Conservation (phyloP, 2,329 filamentous ascomycete species). For the Chrysoporthe deuterocubensis region DNA sequence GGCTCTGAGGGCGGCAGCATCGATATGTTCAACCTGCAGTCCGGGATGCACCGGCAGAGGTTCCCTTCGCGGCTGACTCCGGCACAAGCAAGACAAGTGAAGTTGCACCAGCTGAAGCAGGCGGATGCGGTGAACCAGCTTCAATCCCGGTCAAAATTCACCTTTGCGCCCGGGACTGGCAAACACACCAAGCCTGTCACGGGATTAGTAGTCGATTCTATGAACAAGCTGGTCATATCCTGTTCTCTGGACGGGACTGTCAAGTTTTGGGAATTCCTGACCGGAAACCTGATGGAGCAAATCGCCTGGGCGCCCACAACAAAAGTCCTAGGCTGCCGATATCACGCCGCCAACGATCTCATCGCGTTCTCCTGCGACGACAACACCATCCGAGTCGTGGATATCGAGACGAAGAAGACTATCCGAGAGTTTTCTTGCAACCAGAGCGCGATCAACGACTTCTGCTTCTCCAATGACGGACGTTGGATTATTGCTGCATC, state of each 20-base stretch:
- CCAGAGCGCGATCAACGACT: constrained; percentile 73
- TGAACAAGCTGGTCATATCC: constrained; percentile 85
- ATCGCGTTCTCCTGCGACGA: constrained; percentile 90
- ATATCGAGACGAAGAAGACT: constrained; percentile 86
- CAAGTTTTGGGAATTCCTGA: constrained; percentile 97
- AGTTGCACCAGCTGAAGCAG: constrained; percentile 64
- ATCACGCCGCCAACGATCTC: constrained; percentile 82
- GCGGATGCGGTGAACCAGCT: constrained; percentile 61
- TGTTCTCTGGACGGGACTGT: constrained; percentile 89
- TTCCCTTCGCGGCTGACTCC: constrained; percentile 83
- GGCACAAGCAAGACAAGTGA: constrained; percentile 76
- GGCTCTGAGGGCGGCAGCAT: constrained; percentile 83
- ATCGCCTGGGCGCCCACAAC: constrained; percentile 83
- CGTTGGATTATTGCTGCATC: constrained; percentile 92
- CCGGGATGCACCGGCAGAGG: constrained; percentile 82
- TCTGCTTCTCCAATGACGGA: constrained; percentile 89
- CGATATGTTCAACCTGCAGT: constrained; percentile 97
- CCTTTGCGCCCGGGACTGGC: constrained; percentile 60
- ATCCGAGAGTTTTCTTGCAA: constrained; percentile 93
- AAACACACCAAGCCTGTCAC: constrained; percentile 84
- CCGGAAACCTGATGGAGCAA: constrained; percentile 77
- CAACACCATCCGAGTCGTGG: constrained; percentile 82
- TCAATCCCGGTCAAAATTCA: constrained; percentile 51
- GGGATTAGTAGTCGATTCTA: constrained; percentile 83
- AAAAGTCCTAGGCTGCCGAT: constrained; percentile 75